Evolutionary conservation across 768 basidiomycete genomes (phyloP).

Genomic region (Clavaria fumosa): DNA sequence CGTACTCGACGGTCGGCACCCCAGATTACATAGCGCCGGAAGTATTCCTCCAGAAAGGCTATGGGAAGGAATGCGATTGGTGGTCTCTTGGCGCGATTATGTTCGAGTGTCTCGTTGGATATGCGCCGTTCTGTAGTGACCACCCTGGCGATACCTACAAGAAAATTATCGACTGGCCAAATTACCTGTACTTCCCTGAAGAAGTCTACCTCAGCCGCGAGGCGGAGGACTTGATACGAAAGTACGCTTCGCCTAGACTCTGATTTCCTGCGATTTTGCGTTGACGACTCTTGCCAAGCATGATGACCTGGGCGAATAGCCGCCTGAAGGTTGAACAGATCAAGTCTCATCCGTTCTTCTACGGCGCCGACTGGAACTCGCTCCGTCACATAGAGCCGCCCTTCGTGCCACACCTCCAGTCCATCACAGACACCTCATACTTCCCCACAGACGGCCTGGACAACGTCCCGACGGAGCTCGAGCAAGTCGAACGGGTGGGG

Average conservation of each 20-base stretch:
- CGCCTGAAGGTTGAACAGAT: constrained; percentile 75
- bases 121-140: constrained; percentile 91
- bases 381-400: constrained; percentile 87
- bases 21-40: constrained; percentile 96
- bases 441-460: constrained; percentile 93
- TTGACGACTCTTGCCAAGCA: constrained; percentile 24
- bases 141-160: constrained; percentile 95
- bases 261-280: neutral
- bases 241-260: constrained; percentile 28
- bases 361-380: constrained; percentile 85
- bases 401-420: constrained; percentile 88
- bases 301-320: constrained; percentile 74
- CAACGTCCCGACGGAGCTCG: constrained; percentile 39
- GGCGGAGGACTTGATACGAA: constrained; percentile 74
- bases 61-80: constrained; percentile 98
- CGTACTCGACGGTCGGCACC: constrained; percentile 95
- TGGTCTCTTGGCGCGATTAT: constrained; percentile 98
- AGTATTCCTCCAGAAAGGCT: constrained; percentile 94
- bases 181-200: constrained; percentile 78
- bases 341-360: constrained; percentile 85
- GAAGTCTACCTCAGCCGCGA: constrained; percentile 88
- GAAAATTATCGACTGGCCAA: constrained; percentile 92
- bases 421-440: constrained; percentile 94
- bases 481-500: constrained; percentile 21
- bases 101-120: constrained; percentile 96